phyloP scores from a whole-genome alignment of 768 basidiomycete species.

The Pholiota conissans region DNA sequence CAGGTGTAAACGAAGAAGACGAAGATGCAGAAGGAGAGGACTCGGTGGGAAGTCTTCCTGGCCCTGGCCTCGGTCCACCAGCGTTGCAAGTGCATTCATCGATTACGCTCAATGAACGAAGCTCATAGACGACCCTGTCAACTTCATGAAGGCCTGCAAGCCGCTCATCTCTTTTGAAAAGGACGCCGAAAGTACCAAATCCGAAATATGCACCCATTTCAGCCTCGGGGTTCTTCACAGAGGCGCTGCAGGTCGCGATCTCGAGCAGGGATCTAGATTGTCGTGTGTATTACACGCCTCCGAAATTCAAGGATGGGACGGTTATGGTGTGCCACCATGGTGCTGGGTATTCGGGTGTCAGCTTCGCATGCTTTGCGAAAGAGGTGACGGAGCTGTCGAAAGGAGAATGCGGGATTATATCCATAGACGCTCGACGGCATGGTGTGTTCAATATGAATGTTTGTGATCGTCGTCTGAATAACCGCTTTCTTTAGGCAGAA shows the following conservation, averaged over 20 bases:
- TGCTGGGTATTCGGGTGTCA: conserved; percentile 87
- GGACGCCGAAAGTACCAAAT: conserved; percentile 44
- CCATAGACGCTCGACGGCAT: conserved; percentile 84
- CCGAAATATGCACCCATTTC: conserved; percentile 77
- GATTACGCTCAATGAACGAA: conserved; percentile 12
- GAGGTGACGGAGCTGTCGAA: conserved; percentile 60
- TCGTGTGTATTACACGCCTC: conserved; percentile 83
- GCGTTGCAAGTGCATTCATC: conserved; percentile 49
- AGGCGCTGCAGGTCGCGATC: conserved; percentile 78
- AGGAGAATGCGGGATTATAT: conserved; percentile 79
- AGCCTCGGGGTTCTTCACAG: conserved; percentile 70
- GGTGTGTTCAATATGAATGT: conserved; percentile 47
- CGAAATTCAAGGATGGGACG: conserved; percentile 52
- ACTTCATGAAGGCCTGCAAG: conserved; percentile 31
- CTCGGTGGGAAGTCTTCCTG: conserved; percentile 60
- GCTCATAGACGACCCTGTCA: neutral
- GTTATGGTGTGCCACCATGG: conserved; percentile 95
- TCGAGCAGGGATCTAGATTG: conserved; percentile 61
- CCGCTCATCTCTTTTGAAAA: conserved; percentile 18
- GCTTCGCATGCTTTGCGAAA: conserved; percentile 89
- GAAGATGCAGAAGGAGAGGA: conserved; percentile 60
- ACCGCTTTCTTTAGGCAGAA: conserved; percentile 55
- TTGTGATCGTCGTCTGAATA: neutral
- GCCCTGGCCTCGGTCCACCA: conserved; percentile 60
- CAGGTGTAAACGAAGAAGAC: conserved; percentile 37